A percentile compares a stretch with the other conserved stretches of the same genome.
Evolutionary conservation across 208 protist species (phyloP).

Genomic region (Leishmania tropica): DNA sequence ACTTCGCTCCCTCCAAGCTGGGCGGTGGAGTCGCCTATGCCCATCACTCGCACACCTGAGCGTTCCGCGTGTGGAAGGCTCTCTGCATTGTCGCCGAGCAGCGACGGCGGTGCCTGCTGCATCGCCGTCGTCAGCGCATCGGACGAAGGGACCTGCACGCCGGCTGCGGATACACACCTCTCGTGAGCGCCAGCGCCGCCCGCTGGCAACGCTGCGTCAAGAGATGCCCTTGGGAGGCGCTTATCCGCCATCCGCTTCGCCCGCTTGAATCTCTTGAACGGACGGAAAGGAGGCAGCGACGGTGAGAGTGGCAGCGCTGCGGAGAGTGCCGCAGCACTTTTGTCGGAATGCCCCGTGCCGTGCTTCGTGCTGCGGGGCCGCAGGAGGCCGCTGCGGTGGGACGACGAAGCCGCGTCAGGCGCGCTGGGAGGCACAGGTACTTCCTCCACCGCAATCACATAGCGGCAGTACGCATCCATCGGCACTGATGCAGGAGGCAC

Average conservation of each 20-base stretch:
- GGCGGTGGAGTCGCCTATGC: background rate
- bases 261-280: background rate
- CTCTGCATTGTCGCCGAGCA: background rate
- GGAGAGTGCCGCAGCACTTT: background rate
- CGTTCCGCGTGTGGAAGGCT: conserved; percentile 2
- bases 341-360: background rate
- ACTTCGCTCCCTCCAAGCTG: conserved; percentile 5
- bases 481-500: conserved; percentile 37
- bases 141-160: background rate
- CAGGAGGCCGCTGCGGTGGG: background rate
- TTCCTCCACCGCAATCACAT: conserved; percentile 44
- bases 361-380: background rate
- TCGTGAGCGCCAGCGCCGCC: background rate
- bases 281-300: conserved; percentile 1
- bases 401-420: background rate
- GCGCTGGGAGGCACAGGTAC: background rate
- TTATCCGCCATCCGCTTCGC: background rate
- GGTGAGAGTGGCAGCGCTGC: background rate
- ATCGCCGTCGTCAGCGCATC: conserved; percentile 31
- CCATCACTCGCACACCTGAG: background rate
- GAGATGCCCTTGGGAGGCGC: background rate
- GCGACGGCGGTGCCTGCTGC: conserved; percentile 7
- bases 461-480: conserved; percentile 68
- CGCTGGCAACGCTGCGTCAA: background rate
- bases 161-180: background rate